Percentiles rank a stretch among this genome's conserved stretches.
These are phyloP conservation scores for Polytolypa hystricis DNA, from an alignment of 2,329 filamentous ascomycete species.

Conservation along the genomic window DNA sequence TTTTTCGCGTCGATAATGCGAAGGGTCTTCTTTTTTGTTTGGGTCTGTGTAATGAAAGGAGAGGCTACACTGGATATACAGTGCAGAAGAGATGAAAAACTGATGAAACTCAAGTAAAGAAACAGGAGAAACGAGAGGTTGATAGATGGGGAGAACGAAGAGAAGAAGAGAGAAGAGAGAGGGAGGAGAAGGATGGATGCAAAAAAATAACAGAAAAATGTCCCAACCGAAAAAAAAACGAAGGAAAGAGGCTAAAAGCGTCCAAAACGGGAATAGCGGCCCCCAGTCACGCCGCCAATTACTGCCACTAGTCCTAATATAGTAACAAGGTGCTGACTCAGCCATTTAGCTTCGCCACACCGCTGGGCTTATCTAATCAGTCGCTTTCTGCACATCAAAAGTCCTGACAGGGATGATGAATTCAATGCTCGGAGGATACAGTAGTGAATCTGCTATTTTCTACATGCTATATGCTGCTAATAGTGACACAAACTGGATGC, in stretches of 20 bases:
- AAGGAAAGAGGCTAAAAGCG: slow-evolving; percentile 12
- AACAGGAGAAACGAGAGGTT: slow-evolving; percentile 17
- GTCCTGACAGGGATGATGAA: too few relatives aligned
- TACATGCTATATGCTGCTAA: background rate
- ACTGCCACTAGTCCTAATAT: background rate
- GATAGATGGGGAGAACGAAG: slow-evolving; percentile 8
- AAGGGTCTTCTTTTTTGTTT: too few relatives aligned
- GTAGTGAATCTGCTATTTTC: too few relatives aligned
- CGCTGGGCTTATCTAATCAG: too few relatives aligned
- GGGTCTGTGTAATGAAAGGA: slow-evolving; percentile 10
- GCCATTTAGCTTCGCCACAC: too few relatives aligned
- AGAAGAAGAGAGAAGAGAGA: slow-evolving; percentile 5
- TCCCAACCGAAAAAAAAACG: too few relatives aligned
- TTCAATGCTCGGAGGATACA: too few relatives aligned
- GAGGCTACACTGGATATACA: slow-evolving; percentile 16
- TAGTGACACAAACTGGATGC: too few relatives aligned
- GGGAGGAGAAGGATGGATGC: slow-evolving; percentile 9
- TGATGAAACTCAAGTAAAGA: slow-evolving; percentile 20
- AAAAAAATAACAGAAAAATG: too few relatives aligned
- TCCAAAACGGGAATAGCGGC: slow-evolving; percentile 8
- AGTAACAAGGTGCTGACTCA: too few relatives aligned
- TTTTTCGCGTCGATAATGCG: background rate
- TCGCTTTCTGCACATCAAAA: too few relatives aligned
- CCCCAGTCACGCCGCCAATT: background rate
- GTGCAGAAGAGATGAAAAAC: slow-evolving; percentile 9